Evolutionary conservation across 2,329 filamentous ascomycete genomes (phyloP).

Genomic region (Fusarium sp.): DNA sequence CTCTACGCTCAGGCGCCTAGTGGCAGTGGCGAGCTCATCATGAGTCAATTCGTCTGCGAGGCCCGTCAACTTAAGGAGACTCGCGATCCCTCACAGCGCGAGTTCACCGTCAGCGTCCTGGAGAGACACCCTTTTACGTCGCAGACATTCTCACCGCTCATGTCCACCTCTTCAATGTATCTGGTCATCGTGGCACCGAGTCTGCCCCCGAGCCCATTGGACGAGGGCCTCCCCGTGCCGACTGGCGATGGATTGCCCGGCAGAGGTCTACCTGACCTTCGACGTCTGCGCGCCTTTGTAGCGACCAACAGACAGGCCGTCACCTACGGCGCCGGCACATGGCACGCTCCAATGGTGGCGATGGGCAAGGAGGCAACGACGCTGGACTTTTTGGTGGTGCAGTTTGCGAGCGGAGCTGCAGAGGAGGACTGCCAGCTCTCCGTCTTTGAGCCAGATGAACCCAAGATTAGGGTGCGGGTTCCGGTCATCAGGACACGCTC

Average conservation of each 20-base stretch:
- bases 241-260: conserved; percentile 62
- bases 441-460: conserved; percentile 52
- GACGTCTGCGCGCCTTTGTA: conserved; percentile 79
- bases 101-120: conserved; percentile 76
- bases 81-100: conserved; percentile 21
- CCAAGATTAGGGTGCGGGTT: conserved; percentile 53
- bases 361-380: conserved; percentile 70
- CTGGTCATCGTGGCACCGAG: conserved; percentile 92
- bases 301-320: conserved; percentile 84
- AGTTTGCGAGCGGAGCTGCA: conserved; percentile 86
- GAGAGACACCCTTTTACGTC: conserved; percentile 95
- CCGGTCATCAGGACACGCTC: conserved; percentile 22
- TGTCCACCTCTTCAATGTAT: conserved; percentile 67
- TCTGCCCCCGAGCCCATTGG: conserved; percentile 58
- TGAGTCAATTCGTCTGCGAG: conserved; percentile 91
- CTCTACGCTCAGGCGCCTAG: conserved; percentile 77
- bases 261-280: conserved; percentile 78
- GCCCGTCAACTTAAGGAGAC: conserved; percentile 46
- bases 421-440: conserved; percentile 92
- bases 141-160: conserved; percentile 90
- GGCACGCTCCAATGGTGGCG: conserved; percentile 96
- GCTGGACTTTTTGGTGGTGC: conserved; percentile 89
- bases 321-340: conserved; percentile 91
- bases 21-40: conserved; percentile 66
- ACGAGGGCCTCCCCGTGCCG: conserved; percentile 46